Evolutionary conservation across 2,329 filamentous ascomycete genomes (phyloP).

Genomic region (Alternaria arborescens): DNA sequence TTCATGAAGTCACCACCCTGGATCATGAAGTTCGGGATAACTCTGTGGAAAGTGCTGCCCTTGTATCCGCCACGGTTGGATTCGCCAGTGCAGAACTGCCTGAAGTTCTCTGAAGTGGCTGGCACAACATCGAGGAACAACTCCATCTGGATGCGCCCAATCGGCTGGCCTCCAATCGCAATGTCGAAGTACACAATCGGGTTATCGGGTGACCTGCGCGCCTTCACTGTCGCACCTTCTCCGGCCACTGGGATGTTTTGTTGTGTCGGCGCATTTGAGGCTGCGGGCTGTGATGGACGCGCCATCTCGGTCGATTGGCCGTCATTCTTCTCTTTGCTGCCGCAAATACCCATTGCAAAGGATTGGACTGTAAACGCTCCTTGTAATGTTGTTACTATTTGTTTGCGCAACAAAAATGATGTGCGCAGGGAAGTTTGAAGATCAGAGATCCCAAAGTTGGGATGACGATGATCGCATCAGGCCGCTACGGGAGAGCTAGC

Average conservation of each 20-base stretch:
- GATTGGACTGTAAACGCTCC: neutral
- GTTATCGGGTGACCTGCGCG: constrained; percentile 20
- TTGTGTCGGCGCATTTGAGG: neutral
- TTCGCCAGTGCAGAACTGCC: constrained; percentile 77
- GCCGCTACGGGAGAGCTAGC: constrained; percentile 11
- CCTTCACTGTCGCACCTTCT: constrained; percentile 10
- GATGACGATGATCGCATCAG: constrained; percentile 2
- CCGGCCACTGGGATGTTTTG: neutral
- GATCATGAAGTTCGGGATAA: constrained; percentile 98
- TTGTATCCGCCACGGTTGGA: constrained; percentile 80
- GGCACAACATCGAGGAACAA: constrained; percentile 84
- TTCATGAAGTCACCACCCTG: constrained; percentile 79
- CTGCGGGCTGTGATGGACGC: constrained; percentile 12
- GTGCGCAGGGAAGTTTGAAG: neutral
- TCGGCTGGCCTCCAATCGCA: constrained; percentile 55
- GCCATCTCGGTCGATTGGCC: constrained; percentile 18
- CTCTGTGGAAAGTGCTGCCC: constrained; percentile 83
- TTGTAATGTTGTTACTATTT: neutral
- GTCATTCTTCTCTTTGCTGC: constrained; percentile 17
- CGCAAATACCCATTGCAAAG: constrained; percentile 21
- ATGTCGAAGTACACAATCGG: constrained; percentile 30
- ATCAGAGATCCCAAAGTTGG: neutral
- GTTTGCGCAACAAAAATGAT: neutral
- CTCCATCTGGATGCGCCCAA: constrained; percentile 81
- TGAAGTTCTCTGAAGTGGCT: constrained; percentile 84